Conservation (phyloP, 2,329 filamentous ascomycete genomes). For the Malbranchea cinnamomea region DNA sequence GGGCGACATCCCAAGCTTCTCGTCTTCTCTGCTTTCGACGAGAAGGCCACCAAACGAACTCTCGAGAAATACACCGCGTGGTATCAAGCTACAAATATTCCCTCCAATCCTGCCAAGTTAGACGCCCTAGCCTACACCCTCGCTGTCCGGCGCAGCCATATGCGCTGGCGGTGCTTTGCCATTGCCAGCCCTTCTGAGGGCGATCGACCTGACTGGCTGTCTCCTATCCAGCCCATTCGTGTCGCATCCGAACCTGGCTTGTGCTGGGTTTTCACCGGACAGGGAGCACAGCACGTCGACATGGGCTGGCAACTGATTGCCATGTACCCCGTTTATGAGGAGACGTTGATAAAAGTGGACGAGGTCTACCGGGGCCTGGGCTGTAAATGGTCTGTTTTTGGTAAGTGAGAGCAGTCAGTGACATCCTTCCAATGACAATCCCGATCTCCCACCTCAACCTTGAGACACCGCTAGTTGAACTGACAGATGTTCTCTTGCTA, state of each 20-base stretch:
- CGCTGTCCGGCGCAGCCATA: conserved; percentile 1
- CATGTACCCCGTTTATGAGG: conserved; percentile 6
- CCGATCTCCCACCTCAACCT: too few species aligned
- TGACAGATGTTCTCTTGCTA: background rate
- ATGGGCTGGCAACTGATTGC: conserved; percentile 11
- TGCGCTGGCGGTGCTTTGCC: conserved; percentile 2
- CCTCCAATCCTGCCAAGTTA: conserved; percentile 2
- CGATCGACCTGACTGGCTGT: background rate
- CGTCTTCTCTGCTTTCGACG: conserved; percentile 2
- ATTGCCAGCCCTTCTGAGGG: background rate
- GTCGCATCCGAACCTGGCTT: background rate
- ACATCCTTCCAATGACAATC: background rate
- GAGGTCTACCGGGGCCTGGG: conserved; percentile 6
- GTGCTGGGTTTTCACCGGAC: conserved; percentile 11
- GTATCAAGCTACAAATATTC: conserved; percentile 1
- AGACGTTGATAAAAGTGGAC: conserved; percentile 5
- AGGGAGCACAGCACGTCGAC: conserved; percentile 11
- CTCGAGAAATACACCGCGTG: background rate
- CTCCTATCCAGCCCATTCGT: conserved; percentile 1
- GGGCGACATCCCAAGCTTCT: conserved; percentile 1
- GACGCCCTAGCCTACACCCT: conserved; percentile 4
- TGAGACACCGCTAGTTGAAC: too few species aligned
- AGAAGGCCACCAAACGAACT: conserved; percentile 1
- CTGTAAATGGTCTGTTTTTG: conserved; percentile 6
- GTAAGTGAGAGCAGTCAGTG: conserved; percentile 1